A percentile compares a stretch with the other conserved stretches of the same genome.
These are phyloP conservation scores for Albophoma yamanashiensis DNA, from an alignment of 2,329 filamentous ascomycete species.

Conservation along the genomic window DNA sequence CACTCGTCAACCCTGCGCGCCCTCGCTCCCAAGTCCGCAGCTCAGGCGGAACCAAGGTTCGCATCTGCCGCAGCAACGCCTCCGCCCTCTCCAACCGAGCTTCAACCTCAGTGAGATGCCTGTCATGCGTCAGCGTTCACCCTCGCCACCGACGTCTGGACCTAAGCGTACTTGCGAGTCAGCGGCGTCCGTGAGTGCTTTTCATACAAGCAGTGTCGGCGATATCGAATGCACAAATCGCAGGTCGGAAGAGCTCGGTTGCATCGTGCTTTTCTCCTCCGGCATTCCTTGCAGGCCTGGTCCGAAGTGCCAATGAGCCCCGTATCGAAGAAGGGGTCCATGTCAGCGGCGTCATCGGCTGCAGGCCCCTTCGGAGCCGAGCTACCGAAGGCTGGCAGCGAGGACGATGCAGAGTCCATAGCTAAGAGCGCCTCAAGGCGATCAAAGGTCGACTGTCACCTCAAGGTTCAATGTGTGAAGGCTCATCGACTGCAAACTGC, in stretches of 20 bases:
- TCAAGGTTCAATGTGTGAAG: not conserved
- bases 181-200: conserved; percentile 35
- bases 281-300: conserved; percentile 29
- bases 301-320: conserved; percentile 15
- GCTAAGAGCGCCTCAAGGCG: not conserved
- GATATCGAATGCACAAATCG: conserved; percentile 28
- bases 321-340: conserved; percentile 5
- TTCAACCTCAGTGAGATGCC: conserved; percentile 32
- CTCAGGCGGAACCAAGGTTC: conserved; percentile 15
- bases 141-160: not conserved
- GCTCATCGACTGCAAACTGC: not conserved
- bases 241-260: conserved; percentile 26
- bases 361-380: not conserved
- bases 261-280: conserved; percentile 27
- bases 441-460: not conserved
- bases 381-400: not conserved
- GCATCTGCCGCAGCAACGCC: conserved; percentile 18
- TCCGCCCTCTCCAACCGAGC: conserved; percentile 25
- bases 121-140: conserved; percentile 4
- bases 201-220: conserved; percentile 36
- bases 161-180: conserved; percentile 27
- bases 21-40: conserved; percentile 8
- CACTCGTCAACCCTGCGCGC: not conserved
- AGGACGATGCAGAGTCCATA: not conserved
- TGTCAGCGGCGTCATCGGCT: conserved; percentile 1